phyloP scores from a whole-genome alignment of 129 eudicot genomes.

The Tagetes erecta region DNA sequence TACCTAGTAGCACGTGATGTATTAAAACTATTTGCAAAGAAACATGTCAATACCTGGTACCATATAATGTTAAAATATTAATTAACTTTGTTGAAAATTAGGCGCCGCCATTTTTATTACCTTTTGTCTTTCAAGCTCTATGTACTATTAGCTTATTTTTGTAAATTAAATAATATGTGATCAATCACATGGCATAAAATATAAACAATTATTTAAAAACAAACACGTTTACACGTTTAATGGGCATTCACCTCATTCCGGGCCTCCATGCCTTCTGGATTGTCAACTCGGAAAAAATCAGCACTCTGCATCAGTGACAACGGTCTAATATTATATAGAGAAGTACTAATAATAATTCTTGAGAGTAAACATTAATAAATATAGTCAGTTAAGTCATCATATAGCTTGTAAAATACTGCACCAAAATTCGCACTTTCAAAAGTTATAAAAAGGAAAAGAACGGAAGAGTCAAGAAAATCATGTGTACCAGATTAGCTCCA shows the following conservation, averaged over 20 bases:
- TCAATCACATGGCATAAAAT: neutral
- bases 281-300: slow-evolving; percentile 97
- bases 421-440: slow-evolving; percentile 1
- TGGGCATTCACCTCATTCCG: slow-evolving; percentile 81
- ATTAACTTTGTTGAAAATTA: neutral
- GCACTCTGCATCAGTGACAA: slow-evolving; percentile 59
- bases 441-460: neutral
- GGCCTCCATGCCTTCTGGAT: slow-evolving; percentile 97
- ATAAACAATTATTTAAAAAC: neutral
- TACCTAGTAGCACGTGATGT: slow-evolving; percentile 89
- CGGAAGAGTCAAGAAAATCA: slow-evolving; percentile 7
- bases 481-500: slow-evolving; percentile 83
- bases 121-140: neutral
- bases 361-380: neutral
- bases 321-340: neutral
- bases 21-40: slow-evolving; percentile 77
- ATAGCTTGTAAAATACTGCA: neutral
- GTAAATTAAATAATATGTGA: neutral
- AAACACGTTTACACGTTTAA: neutral
- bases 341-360: neutral
- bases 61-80: neutral
- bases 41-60: slow-evolving; percentile 49
- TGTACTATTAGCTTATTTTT: slow-evolving; percentile 2
- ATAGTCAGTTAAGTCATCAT: neutral
- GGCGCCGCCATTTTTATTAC: neutral